Percentiles rank a stretch among this genome's conserved stretches.
Conservation (phyloP, 2,329 filamentous ascomycete species). For the Ophiocordyceps sinensis region DNA sequence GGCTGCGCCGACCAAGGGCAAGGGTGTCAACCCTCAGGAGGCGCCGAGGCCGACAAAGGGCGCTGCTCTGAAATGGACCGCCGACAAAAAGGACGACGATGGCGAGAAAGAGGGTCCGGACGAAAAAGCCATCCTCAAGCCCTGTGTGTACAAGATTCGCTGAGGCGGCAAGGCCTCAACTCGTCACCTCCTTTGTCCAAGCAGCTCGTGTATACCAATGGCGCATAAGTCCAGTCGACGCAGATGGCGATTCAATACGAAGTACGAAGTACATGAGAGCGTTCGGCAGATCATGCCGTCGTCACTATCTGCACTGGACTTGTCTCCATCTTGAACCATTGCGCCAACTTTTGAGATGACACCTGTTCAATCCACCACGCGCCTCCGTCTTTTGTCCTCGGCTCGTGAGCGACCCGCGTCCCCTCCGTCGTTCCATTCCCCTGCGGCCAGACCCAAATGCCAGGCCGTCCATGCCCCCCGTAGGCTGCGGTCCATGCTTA, state of each 20-base stretch:
- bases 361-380: no score
- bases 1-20: slow-evolving; percentile 60
- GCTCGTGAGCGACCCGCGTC: no score
- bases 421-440: no score
- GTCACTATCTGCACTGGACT: no score
- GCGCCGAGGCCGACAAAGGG: slow-evolving; percentile 37
- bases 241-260: neutral
- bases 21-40: slow-evolving; percentile 48
- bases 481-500: neutral
- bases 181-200: no score
- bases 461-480: neutral
- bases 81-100: slow-evolving; percentile 19
- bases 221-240: neutral
- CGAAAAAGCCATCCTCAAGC: slow-evolving; percentile 62
- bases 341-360: no score
- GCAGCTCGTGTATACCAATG: no score
- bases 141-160: slow-evolving; percentile 88
- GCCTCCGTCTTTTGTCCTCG: no score
- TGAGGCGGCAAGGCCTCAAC: slow-evolving; percentile 19
- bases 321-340: no score
- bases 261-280: no score
- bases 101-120: slow-evolving; percentile 48
- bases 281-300: no score
- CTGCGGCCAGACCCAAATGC: neutral
- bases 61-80: slow-evolving; percentile 36